phyloP scores from a whole-genome alignment of 768 basidiomycete genomes.

The Boletus rubescentipes region DNA sequence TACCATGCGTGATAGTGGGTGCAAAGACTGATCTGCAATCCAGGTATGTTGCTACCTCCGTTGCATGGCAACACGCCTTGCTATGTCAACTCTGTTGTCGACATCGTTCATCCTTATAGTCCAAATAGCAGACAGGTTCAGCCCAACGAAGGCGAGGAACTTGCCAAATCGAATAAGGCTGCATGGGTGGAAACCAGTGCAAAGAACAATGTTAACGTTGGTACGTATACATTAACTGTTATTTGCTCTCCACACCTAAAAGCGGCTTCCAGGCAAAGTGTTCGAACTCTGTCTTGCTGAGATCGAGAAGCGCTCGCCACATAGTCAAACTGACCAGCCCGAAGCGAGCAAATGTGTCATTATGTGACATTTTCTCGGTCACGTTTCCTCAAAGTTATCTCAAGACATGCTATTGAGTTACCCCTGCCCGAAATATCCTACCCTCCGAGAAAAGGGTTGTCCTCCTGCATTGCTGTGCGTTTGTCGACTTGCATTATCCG shows the following conservation, averaged over 20 bases:
- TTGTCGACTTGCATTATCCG: conserved; percentile 35
- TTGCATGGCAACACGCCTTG: conserved; percentile 9
- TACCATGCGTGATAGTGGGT: conserved; percentile 94
- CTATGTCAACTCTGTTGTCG: conserved; percentile 11
- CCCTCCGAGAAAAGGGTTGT: conserved; percentile 16
- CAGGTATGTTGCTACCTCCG: conserved; percentile 50
- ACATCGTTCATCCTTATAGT: conserved; percentile 32
- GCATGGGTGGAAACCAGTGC: conserved; percentile 90
- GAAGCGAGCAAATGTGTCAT: conserved; percentile 47
- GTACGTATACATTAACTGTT: conserved; percentile 48
- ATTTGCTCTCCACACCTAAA: neutral
- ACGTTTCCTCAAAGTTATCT: conserved; percentile 16
- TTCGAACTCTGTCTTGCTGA: conserved; percentile 83
- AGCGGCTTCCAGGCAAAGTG: conserved; percentile 56
- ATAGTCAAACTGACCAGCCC: conserved; percentile 43
- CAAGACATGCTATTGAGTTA: conserved; percentile 30
- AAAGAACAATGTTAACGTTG: conserved; percentile 82
- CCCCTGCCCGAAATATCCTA: conserved; percentile 34
- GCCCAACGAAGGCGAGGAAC: conserved; percentile 66
- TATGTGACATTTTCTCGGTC: conserved; percentile 44
- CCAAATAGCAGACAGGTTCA: conserved; percentile 67
- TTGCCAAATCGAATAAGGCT: conserved; percentile 70
- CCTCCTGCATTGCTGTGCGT: conserved; percentile 31
- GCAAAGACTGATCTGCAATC: conserved; percentile 83
- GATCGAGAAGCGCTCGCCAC: conserved; percentile 73